Evolutionary conservation across 2,329 filamentous ascomycete species (phyloP).

Genomic region (Fusarium pseudonygamai): DNA sequence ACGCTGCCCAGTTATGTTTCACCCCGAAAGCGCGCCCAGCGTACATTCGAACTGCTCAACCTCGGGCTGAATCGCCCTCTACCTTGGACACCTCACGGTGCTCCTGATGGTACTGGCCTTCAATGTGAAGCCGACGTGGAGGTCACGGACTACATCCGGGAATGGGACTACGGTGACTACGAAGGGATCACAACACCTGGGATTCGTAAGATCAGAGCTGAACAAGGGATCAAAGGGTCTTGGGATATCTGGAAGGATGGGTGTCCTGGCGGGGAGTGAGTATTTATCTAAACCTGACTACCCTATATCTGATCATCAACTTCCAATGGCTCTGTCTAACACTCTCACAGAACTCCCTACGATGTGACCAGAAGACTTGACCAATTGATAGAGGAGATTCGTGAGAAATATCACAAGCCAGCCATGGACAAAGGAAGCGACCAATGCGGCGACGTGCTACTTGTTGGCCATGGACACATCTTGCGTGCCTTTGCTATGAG

Average conservation of each 20-base stretch:
- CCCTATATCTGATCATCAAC: not conserved
- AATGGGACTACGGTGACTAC: constrained; percentile 91
- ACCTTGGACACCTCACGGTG: constrained; percentile 72
- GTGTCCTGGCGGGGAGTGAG: constrained; percentile 84
- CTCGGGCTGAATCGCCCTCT: constrained; percentile 73
- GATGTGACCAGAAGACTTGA: constrained; percentile 80
- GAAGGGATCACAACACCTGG: constrained; percentile 80
- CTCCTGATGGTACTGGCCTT: constrained; percentile 49
- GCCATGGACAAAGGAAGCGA: constrained; percentile 65
- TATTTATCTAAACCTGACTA: constrained; percentile 29
- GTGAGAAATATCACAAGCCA: constrained; percentile 69
- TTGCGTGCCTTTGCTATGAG: constrained; percentile 87
- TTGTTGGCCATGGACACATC: constrained; percentile 93
- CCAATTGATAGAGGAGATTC: constrained; percentile 77
- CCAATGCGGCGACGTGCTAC: constrained; percentile 53
- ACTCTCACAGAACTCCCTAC: constrained; percentile 67
- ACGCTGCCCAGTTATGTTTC: constrained; percentile 75
- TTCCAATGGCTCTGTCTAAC: constrained; percentile 10
- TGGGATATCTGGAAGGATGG: constrained; percentile 96
- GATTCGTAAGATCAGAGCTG: constrained; percentile 68
- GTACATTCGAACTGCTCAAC: constrained; percentile 88
- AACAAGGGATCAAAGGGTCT: constrained; percentile 63
- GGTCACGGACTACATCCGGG: constrained; percentile 76
- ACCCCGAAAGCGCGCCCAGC: constrained; percentile 83
- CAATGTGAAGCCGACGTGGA: constrained; percentile 69